Base-by-base conservation (phyloP, 2,329 filamentous ascomycete genomes). In the Epichloe elymi region DNA sequence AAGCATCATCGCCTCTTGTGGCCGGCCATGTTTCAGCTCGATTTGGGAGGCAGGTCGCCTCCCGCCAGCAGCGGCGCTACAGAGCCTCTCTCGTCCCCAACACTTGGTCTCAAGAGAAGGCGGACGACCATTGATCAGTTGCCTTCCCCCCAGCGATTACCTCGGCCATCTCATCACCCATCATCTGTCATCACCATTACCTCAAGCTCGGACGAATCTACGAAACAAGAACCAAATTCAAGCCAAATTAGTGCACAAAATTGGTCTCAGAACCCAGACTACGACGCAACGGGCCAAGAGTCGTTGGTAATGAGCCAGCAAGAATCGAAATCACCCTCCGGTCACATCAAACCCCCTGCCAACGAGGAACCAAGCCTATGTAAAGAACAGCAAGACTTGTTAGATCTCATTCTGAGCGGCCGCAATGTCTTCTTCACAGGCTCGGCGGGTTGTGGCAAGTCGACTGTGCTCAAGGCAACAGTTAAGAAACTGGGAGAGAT, bases 351-450 rank as follows among this genome's bases (percentile, higher is more conserved):
- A 1, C 14, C 36, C 14, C 36, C 36, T n/a, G 36, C 36, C 26
- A n/a, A 46, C 43, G 23, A 26, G 6, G 43, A 46, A 6, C 43
- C 43, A 15, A 19, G 10, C 10, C 43, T 46, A 33, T 46, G 43
- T 30, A 26, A 46, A 33, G 62, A 64, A 47, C 60, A 64, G n/a
- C 52, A 59, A 33, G 26, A 46, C 1, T 38, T 64, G 1, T 30
- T 64, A 15, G 64, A 78, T 1, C 62, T 77, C 0, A 78, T 82
- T 26, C 53, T 70, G 3, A 64, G 63, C 3, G 75, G 78, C 0
- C 54, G 59, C 2, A 83, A 83, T 50, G 75, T 83, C 10, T 85
- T 83, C 59, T 83, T 78, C 56, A 83, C 79, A 0, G 80, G 81
- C 8, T 79, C 77, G 0, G 81, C 80, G 14, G 80, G 80, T 0